These are phyloP conservation scores for Albifimbria verrucaria DNA, from an alignment of 2,329 filamentous ascomycete genomes.

Conservation along the genomic window DNA sequence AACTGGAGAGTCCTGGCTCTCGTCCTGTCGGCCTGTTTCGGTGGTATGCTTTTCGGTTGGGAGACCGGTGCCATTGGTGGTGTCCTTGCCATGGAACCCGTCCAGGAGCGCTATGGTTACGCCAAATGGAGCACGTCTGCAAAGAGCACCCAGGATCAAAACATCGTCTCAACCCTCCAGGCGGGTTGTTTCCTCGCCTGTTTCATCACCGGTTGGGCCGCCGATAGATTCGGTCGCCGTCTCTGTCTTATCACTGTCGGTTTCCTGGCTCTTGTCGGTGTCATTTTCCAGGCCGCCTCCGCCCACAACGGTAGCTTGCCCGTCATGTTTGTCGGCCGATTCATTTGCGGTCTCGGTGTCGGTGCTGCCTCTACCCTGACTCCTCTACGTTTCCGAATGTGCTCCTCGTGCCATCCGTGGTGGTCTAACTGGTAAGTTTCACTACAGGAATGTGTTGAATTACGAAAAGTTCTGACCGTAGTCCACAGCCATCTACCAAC, in stretches of 20 bases:
- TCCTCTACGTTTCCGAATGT: slow-evolving; percentile 45
- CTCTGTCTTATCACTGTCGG: slow-evolving; percentile 53
- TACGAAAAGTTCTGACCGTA: background rate
- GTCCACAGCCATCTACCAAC: slow-evolving; percentile 40
- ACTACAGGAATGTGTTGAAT: background rate
- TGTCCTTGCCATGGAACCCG: slow-evolving; percentile 58
- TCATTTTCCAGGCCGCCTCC: slow-evolving; percentile 62
- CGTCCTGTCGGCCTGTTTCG: slow-evolving; percentile 64
- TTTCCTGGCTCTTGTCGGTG: slow-evolving; percentile 55
- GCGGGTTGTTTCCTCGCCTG: slow-evolving; percentile 66
- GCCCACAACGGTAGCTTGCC: slow-evolving; percentile 49
- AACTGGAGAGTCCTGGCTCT: slow-evolving; percentile 66
- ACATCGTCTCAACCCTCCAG: slow-evolving; percentile 68
- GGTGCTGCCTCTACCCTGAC: slow-evolving; percentile 46
- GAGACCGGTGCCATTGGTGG: slow-evolving; percentile 66
- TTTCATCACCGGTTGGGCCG: slow-evolving; percentile 51
- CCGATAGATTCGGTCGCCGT: slow-evolving; percentile 55
- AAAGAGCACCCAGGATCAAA: slow-evolving; percentile 56
- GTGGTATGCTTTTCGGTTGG: slow-evolving; percentile 53
- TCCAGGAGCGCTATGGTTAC: slow-evolving; percentile 44
- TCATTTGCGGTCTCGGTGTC: slow-evolving; percentile 46
- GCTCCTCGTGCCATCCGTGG: slow-evolving; percentile 49
- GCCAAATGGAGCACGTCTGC: slow-evolving; percentile 18
- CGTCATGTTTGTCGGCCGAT: slow-evolving; percentile 64
- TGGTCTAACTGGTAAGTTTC: slow-evolving; percentile 38